Conservation (phyloP, 768 basidiomycete species). For the Phylloporus scabripes region DNA sequence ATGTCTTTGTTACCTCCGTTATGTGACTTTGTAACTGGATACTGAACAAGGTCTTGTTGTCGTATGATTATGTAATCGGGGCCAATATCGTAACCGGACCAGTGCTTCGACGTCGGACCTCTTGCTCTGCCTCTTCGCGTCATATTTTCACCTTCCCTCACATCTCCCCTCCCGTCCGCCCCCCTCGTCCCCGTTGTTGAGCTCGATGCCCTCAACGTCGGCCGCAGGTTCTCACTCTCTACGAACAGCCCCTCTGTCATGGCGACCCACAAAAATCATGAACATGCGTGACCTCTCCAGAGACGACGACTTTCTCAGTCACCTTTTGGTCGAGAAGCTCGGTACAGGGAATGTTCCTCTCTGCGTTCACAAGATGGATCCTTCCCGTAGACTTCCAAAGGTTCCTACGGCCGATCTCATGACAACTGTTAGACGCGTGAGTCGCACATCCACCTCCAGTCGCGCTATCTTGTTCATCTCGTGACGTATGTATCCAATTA, state of each 20-base stretch:
- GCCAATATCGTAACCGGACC: conserved; percentile 31
- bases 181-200: conserved; percentile 21
- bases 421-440: conserved; percentile 71
- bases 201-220: conserved; percentile 32
- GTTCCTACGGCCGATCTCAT: conserved; percentile 64
- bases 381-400: conserved; percentile 70
- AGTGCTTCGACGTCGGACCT: conserved; percentile 20
- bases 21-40: conserved; percentile 1
- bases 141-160: conserved; percentile 16
- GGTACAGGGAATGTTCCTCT: conserved; percentile 77
- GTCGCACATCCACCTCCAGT: conserved; percentile 26
- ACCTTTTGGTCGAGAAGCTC: conserved; percentile 84
- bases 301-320: conserved; percentile 88
- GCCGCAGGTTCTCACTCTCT: conserved; percentile 21
- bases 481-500: conserved; percentile 10
- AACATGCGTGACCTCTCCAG: conserved; percentile 85
- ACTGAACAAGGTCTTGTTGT: conserved; percentile 1
- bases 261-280: conserved; percentile 87
- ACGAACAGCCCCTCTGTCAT: conserved; percentile 36
- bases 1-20: conserved; percentile 3
- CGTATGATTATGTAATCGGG: conserved; percentile 20
- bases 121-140: conserved; percentile 30
- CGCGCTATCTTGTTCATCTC: conserved; percentile 28
- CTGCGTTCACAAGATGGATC: conserved; percentile 87
- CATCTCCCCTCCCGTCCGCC: conserved; percentile 13